phyloP scores from a whole-genome alignment of 2,329 filamentous ascomycete species.

The Fusarium palustre region DNA sequence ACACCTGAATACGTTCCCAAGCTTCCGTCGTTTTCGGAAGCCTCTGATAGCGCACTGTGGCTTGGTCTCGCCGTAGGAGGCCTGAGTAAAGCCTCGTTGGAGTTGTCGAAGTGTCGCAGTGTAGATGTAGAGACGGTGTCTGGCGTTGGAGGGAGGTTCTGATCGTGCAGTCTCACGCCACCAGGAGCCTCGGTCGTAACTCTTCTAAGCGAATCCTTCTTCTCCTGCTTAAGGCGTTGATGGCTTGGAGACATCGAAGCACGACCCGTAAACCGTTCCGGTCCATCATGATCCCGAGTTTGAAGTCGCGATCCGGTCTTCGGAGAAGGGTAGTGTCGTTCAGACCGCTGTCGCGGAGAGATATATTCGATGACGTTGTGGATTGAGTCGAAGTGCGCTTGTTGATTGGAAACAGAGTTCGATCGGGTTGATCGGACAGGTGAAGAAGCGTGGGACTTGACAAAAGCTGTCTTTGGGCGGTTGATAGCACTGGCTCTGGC shows the following conservation, averaged over 20 bases:
- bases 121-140: slow-evolving; percentile 70
- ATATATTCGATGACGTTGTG: slow-evolving; percentile 58
- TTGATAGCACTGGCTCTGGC: slow-evolving; percentile 33
- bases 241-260: slow-evolving; percentile 34
- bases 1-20: slow-evolving; percentile 36
- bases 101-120: slow-evolving; percentile 62
- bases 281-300: slow-evolving; percentile 44
- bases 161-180: slow-evolving; percentile 56
- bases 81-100: slow-evolving; percentile 60
- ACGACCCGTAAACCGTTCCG: slow-evolving; percentile 31
- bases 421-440: slow-evolving; percentile 40
- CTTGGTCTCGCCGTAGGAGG: slow-evolving; percentile 48
- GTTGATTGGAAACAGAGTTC: slow-evolving; percentile 49
- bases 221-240: slow-evolving; percentile 57
- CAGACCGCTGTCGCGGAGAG: slow-evolving; percentile 65
- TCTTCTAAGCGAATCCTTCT: slow-evolving; percentile 60
- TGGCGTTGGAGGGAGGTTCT: slow-evolving; percentile 67
- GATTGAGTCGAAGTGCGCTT: slow-evolving; percentile 59
- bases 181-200: slow-evolving; percentile 62
- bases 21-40: slow-evolving; percentile 39
- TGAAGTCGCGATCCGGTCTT: slow-evolving; percentile 50
- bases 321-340: slow-evolving; percentile 50
- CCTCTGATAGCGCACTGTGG: slow-evolving; percentile 49
- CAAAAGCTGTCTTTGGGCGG: slow-evolving; percentile 41
- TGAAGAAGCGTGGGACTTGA: slow-evolving; percentile 19